These are phyloP conservation scores for barrel medic (Medicago truncatula) DNA, from an alignment of 306 rosid genomes.

Conservation along the genomic window MtrunA17r5.0-ANR NC_053045.1:32830001-32830500, in stretches of 20 bases:
- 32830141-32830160: slow-evolving; percentile 57
- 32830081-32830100: slow-evolving; percentile 73
- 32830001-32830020: slow-evolving; percentile 60
- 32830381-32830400: too few species aligned
- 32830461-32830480: too few species aligned
- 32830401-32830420: too few species aligned
- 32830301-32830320: slow-evolving; percentile 73
- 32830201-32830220: slow-evolving; percentile 45
- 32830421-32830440: too few species aligned
- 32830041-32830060: slow-evolving; percentile 43
- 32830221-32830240: slow-evolving; percentile 66
- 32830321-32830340: slow-evolving; percentile 70
- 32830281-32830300: slow-evolving; percentile 65
- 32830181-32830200: slow-evolving; percentile 57
- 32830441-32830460: too few species aligned
- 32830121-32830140: slow-evolving; percentile 58
- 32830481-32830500: too few species aligned
- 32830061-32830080: slow-evolving; percentile 53
- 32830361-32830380: slow-evolving; percentile 20
- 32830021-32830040: slow-evolving; percentile 49
- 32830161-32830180: slow-evolving; percentile 47
- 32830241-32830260: slow-evolving; percentile 60
- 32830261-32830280: slow-evolving; percentile 80
- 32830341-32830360: slow-evolving; percentile 75
- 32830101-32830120: slow-evolving; percentile 63